Base-by-base conservation (phyloP, 345 rosid species). In the Populus alba region DNA sequence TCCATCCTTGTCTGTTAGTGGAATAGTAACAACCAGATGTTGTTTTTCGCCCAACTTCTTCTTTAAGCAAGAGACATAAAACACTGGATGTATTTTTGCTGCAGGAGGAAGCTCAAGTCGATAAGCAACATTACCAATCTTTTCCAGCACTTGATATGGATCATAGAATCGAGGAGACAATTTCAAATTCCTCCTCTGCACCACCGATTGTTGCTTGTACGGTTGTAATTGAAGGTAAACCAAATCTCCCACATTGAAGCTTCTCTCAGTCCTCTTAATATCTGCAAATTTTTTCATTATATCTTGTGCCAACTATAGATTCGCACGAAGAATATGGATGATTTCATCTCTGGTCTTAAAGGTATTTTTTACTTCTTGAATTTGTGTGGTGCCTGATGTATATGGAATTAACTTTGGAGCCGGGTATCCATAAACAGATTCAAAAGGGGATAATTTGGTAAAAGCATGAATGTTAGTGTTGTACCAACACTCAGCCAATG, bases 221-320 rank as follows among this genome's bases (percentile, higher is more conserved):
- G 33, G 39, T 3, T 66, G 1, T 0, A 61, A 10, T 8, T 4
- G 11, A n/a, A 61, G 25, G 25, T 25, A 61, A 61, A 20, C 66
- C 25, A 23, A n/a, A 1, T 67, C 10, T 0, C 43, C 11, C 8
- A 0, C 9, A 7, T 39, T 1, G 7, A 39, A 39, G 9, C 2
- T 39, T 39, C 0, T 8, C 2, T 39, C 0, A 1, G 0, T 39
- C 1, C 11, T 1, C 2, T 7, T 39, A 0, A 8, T 8, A 39
- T 39, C 11, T 39, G 11, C 43, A 39, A 39, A 39, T 1, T 39
- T 39, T 2, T 39, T 39, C 43, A 39, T 39, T 8, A 0, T 39
- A 2, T 39, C 43, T 39, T 39, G 43, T 39, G 43, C 8, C 2
- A 39, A 39, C 0, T 39, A 2, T 0, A 39, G 11, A 39, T 39